Evolutionary conservation across 192 early-diverging fungal species (phyloP).

Genomic region (Haplosporangium gracile): DNA sequence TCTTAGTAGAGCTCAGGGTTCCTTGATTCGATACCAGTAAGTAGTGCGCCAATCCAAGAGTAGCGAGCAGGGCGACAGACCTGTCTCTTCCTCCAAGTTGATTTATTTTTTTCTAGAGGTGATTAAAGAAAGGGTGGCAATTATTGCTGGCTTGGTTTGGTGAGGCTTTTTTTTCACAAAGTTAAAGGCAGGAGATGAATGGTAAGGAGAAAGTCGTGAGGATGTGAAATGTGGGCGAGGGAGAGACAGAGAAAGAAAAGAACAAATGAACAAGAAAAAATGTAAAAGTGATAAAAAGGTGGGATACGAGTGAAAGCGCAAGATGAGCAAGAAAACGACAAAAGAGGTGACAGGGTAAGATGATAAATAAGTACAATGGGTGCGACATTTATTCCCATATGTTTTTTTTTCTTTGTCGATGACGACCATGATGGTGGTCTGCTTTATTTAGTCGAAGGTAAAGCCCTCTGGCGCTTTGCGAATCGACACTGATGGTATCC

Average conservation of each 20-base stretch:
- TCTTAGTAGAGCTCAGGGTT: too few species aligned
- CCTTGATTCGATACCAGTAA: too few species aligned
- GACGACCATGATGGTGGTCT: neutral
- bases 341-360: neutral
- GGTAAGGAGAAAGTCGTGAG: neutral
- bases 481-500: neutral
- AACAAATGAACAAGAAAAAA: neutral
- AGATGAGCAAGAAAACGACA: neutral
- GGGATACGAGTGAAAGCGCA: neutral
- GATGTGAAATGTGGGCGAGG: neutral
- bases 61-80: neutral
- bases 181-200: neutral
- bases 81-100: neutral
- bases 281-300: neutral
- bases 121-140: neutral
- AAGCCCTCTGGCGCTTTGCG: neutral
- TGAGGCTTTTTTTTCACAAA: neutral
- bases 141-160: neutral
- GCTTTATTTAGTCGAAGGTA: neutral
- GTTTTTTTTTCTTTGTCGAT: too few species aligned
- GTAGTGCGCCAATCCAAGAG: neutral
- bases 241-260: neutral
- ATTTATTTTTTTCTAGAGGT: neutral
- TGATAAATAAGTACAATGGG: neutral
- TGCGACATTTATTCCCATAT: neutral